Evolutionary conservation across 345 rosid species (phyloP), one percentile per base, ranked within the genome.

Genomic region (Syzygium oleosum): DNA sequence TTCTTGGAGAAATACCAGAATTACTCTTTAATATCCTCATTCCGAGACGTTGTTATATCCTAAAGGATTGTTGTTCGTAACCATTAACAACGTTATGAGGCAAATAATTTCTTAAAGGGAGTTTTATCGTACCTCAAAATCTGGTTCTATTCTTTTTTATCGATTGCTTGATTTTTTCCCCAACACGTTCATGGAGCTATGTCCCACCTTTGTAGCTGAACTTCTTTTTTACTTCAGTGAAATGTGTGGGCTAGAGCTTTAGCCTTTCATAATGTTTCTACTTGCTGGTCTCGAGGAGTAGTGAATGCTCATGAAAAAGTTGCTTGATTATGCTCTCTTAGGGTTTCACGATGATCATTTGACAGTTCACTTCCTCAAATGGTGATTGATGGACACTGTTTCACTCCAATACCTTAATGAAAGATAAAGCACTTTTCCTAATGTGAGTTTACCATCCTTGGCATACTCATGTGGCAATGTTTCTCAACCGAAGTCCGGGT

Each of bases 401-500:
- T 31, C 43, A 38, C 17, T 31, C 8, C 43, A 68, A 17, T 31
- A 31, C 78, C 31, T 65, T 0, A 68, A 68, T 68, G 43, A 68
- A 68, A 31, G 79, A 68, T 68, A 23, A 68, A n/a, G 21, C 10
- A 29, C 10, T 63, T 63, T 15, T 31, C 43, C 79, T 31, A 29
- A 21, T 7, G 79, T 4, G 79, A 31, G 79, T 65, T 19, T 9
- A 16, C 2, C 79, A 31, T 65, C 79, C 79, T 31, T 6, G 22
- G 22, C 22, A 16, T 31, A 19, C 43, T 34, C 43, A 15, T 65
- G 22, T 31, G 43, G 43, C 43, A 16, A 29, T 65, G 79, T 4
- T 68, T 22, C 14, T 68, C 7, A 17, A 4, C 11, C 4, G 0
- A 4, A 31, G 22, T 7, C 34, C 12, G 12, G 9, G 1, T 29